Conservation (phyloP, 176 grass and related monocot species). For the Triticum urartu region DNA sequence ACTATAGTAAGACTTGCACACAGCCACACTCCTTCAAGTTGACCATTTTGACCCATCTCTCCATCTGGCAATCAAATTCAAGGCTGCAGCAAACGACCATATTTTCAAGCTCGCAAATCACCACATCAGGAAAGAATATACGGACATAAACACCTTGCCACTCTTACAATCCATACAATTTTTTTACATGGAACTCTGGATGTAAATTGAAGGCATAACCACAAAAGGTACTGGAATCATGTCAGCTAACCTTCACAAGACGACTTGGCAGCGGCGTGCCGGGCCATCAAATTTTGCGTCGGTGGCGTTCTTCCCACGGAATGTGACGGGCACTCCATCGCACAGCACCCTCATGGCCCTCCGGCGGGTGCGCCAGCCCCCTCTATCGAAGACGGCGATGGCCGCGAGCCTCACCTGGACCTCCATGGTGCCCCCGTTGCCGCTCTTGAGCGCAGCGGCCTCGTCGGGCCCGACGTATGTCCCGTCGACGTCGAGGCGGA, state of each 20-base stretch:
- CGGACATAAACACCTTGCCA: background rate
- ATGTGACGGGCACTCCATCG: constrained; percentile 52
- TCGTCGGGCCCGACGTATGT: constrained; percentile 62
- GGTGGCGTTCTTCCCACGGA: constrained; percentile 50
- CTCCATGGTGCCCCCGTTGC: constrained; percentile 30
- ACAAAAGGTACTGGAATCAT: background rate
- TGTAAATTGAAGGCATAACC: background rate
- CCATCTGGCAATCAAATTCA: background rate
- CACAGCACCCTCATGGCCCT: constrained; percentile 67
- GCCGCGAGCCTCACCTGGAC: constrained; percentile 70
- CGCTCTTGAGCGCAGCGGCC: constrained; percentile 39
- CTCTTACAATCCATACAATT: background rate
- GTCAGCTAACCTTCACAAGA: constrained; percentile 54
- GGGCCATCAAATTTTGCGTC: constrained; percentile 39
- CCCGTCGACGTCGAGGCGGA: constrained; percentile 47
- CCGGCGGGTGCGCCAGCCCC: constrained; percentile 73
- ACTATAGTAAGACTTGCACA: background rate
- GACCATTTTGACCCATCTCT: background rate
- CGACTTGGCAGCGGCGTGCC: constrained; percentile 48
- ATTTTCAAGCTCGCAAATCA: background rate
- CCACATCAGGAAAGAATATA: background rate
- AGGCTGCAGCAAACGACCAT: background rate
- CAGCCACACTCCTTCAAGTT: background rate
- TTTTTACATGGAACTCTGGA: background rate
- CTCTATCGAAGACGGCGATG: constrained; percentile 58